These are phyloP conservation scores for Candida sp. DNA, from an alignment of 1,139 yeast species.

Conservation along the genomic window DNA sequence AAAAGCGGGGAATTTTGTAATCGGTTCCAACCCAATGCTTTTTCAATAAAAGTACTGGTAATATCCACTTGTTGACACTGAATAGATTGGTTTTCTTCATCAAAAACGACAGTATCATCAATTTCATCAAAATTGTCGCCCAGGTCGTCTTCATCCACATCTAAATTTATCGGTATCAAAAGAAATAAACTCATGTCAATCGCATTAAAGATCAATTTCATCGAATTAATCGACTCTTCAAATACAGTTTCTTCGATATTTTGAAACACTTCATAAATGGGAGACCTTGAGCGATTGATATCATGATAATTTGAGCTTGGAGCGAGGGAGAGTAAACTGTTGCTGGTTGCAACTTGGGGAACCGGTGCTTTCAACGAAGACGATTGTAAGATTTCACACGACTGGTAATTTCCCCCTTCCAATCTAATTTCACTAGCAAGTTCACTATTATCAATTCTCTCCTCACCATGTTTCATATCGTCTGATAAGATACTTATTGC, in stretches of 20 bases:
- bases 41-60: background rate
- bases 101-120: constrained; percentile 1
- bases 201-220: constrained; percentile 11
- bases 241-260: constrained; percentile 11
- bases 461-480: constrained; percentile 9
- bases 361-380: background rate
- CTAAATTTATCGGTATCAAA: constrained; percentile 17
- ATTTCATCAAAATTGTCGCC: constrained; percentile 4
- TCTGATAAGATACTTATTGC: constrained; percentile 4
- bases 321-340: background rate
- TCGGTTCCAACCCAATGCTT: constrained; percentile 4
- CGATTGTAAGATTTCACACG: too few relatives aligned
- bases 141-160: constrained; percentile 3
- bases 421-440: background rate
- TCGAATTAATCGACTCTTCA: constrained; percentile 14
- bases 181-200: constrained; percentile 17
- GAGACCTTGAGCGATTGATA: background rate
- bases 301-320: background rate
- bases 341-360: background rate
- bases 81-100: background rate
- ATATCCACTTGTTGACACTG: background rate
- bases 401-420: background rate
- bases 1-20: constrained; percentile 6
- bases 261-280: constrained; percentile 1
- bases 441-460: background rate